Evolutionary conservation across 1,139 yeast genomes (phyloP).

Genomic region (Yamadazyma diospyri): DNA sequence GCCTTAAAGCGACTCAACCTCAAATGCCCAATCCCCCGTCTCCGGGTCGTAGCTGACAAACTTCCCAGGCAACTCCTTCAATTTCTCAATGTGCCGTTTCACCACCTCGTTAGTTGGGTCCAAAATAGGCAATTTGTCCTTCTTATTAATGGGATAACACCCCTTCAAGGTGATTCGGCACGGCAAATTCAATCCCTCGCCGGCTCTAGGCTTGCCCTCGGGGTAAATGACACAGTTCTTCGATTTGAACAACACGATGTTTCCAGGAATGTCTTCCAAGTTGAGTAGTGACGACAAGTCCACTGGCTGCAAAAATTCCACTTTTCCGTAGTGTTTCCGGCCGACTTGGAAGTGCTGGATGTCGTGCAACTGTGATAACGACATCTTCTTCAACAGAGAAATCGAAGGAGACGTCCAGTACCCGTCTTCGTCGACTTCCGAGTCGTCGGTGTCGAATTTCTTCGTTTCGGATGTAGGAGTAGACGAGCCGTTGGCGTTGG

Average conservation of each 20-base stretch:
- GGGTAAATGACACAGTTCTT: constrained; percentile 74
- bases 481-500: constrained; percentile 7
- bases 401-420: constrained; percentile 86
- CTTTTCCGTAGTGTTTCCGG: constrained; percentile 70
- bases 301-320: constrained; percentile 76
- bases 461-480: constrained; percentile 14
- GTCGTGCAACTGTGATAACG: constrained; percentile 60
- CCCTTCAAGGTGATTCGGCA: constrained; percentile 71
- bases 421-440: constrained; percentile 55
- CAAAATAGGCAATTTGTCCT: constrained; percentile 68
- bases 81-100: constrained; percentile 62
- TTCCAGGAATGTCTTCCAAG: constrained; percentile 62
- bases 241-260: constrained; percentile 56
- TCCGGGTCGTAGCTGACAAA: constrained; percentile 76
- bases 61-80: constrained; percentile 56
- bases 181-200: constrained; percentile 81
- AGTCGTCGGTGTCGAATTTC: constrained; percentile 15
- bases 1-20: constrained; percentile 33
- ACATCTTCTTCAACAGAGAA: constrained; percentile 54
- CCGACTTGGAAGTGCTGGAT: constrained; percentile 76
- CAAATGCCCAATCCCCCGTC: constrained; percentile 81
- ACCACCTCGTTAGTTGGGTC: constrained; percentile 77
- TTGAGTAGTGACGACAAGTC: constrained; percentile 68
- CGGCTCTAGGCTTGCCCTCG: constrained; percentile 62
- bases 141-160: constrained; percentile 74